Evolutionary conservation across 306 rosid genomes (phyloP).

Genomic region (Carpinus fangiana): DNA sequence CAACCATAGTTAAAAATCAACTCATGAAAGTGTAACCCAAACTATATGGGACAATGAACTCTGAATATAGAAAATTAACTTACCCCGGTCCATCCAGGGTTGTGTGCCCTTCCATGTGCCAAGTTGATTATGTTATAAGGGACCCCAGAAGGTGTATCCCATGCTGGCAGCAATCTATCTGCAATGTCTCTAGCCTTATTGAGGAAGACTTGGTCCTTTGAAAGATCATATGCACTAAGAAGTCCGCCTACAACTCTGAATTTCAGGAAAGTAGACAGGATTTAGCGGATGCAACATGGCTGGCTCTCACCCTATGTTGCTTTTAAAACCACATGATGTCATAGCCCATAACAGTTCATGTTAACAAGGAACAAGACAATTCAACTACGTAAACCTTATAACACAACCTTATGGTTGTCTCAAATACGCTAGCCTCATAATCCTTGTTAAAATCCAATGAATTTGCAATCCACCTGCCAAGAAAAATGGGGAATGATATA

Average conservation of each 20-base stretch:
- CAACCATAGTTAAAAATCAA: conserved; percentile 11
- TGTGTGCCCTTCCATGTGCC: conserved; percentile 78
- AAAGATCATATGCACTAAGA: conserved; percentile 95
- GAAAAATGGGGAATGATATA: conserved; percentile 21
- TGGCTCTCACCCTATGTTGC: conserved; percentile 8
- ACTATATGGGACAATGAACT: conserved; percentile 13
- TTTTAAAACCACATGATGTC: conserved; percentile 19
- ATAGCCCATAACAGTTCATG: conserved; percentile 24
- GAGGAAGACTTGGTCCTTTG: conserved; percentile 85
- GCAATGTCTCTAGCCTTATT: conserved; percentile 92
- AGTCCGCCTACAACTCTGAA: conserved; percentile 99
- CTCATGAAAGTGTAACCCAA: conserved; percentile 7
- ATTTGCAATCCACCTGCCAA: conserved; percentile 85
- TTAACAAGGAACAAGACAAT: conserved; percentile 23
- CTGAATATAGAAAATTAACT: conserved; percentile 34
- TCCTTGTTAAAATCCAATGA: conserved; percentile 93
- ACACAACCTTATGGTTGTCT: conserved; percentile 99
- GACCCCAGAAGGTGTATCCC: conserved; percentile 91
- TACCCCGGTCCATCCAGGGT: conserved; percentile 97
- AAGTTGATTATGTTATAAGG: conserved; percentile 92
- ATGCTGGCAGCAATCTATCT: conserved; percentile 93
- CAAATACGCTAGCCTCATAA: conserved; percentile 95
- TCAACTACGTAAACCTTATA: conserved; percentile 81
- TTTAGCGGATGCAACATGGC: conserved; percentile 14
- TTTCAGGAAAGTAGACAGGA: conserved; percentile 36